phyloP scores from a whole-genome alignment of 108 stramenopile species.

The Skeletonema menzelii region DNA sequence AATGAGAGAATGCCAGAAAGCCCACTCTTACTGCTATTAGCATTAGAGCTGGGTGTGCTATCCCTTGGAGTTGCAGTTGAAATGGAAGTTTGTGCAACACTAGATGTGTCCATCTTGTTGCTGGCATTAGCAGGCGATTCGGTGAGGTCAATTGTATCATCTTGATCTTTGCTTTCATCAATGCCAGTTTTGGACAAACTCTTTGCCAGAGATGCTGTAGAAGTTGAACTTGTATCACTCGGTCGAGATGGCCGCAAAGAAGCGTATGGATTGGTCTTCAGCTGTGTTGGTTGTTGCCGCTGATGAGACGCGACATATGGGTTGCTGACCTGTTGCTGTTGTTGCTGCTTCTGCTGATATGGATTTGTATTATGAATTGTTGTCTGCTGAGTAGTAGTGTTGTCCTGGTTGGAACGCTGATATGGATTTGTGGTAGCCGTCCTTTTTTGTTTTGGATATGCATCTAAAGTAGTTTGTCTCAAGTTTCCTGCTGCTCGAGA shows the following conservation, averaged over 20 bases:
- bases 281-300: not conserved
- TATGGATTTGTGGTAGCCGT: not conserved
- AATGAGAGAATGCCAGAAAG: constrained; percentile 26
- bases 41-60: not conserved
- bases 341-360: constrained; percentile 11
- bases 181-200: too few species aligned
- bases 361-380: not conserved
- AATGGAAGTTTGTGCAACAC: not conserved
- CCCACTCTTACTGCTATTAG: not conserved
- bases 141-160: constrained; percentile 1
- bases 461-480: constrained; percentile 11
- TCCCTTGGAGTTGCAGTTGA: constrained; percentile 4
- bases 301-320: constrained; percentile 12
- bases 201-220: too few species aligned
- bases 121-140: constrained; percentile 8
- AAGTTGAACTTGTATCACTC: not conserved
- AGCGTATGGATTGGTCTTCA: not conserved
- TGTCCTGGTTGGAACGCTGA: not conserved
- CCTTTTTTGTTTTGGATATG: not conserved
- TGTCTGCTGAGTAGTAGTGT: not conserved
- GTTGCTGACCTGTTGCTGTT: constrained; percentile 8
- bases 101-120: not conserved
- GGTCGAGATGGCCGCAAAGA: constrained; percentile 13
- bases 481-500: not conserved
- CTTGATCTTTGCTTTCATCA: not conserved